These are phyloP conservation scores for Suhomyces taliae DNA, from an alignment of 1,139 yeast species.

Conservation along the genomic window DNA sequence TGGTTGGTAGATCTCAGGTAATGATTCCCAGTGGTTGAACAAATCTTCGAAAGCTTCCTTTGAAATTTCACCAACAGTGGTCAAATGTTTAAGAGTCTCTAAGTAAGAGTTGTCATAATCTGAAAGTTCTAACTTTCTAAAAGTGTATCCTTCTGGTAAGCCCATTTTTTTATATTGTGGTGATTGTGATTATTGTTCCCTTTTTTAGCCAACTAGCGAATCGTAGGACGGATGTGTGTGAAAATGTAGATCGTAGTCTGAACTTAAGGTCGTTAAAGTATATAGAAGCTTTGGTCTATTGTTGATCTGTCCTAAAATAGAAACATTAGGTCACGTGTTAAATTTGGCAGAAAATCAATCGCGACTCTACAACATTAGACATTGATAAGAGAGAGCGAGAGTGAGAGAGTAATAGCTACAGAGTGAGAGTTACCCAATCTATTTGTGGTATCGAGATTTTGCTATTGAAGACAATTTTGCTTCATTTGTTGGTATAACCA, in stretches of 20 bases:
- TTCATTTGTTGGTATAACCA: too few relatives aligned
- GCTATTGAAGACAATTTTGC: too few relatives aligned
- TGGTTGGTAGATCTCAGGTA: constrained; percentile 52
- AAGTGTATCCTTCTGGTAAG: constrained; percentile 53
- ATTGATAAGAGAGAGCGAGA: too few relatives aligned
- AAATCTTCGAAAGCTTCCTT: constrained; percentile 41
- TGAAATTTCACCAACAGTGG: constrained; percentile 63
- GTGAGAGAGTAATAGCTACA: too few relatives aligned
- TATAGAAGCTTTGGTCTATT: background rate
- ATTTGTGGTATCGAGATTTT: too few relatives aligned
- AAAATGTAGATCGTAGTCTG: background rate
- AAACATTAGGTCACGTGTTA: background rate
- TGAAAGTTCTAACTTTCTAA: constrained; percentile 45
- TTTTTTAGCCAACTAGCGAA: too few relatives aligned
- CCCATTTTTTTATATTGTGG: constrained; percentile 14
- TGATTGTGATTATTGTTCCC: background rate
- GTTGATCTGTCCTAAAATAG: constrained; percentile 5
- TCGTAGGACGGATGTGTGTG: background rate
- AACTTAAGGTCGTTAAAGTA: too few relatives aligned
- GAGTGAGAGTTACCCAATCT: too few relatives aligned
- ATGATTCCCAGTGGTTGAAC: constrained; percentile 49
- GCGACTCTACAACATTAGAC: too few relatives aligned
- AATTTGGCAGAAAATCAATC: too few relatives aligned
- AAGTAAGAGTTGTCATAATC: constrained; percentile 54
- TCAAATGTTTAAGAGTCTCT: constrained; percentile 53